Evolutionary conservation across 1,139 yeast species (phyloP), one percentile per base, ranked within the genome.

Genomic region (Hyphopichia pseudoburtonii): DNA sequence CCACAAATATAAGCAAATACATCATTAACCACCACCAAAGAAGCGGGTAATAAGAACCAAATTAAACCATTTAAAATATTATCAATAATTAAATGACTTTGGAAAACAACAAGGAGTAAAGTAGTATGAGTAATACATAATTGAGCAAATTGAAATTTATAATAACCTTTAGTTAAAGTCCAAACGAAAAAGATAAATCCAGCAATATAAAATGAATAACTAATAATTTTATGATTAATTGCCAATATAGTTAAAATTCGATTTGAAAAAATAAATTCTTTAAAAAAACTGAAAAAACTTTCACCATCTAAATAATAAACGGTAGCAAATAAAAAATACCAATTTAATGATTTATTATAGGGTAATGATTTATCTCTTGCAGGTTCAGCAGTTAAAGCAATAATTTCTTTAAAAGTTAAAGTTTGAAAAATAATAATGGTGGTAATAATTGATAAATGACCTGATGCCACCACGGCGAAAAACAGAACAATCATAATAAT

Each of bases 1-100:
- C 99, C 99, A 66, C 97, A 92, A 41, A 92, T 71, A 59, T 92
- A 92, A 25, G 99, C 98, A 72, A 89, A 90, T 38, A 90, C 89
- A 58, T 92, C 99, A 60, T 92, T 92, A 40, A 89, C 86, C 50
- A 92, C 87, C 34, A 92, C 99, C 52, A 92, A 72, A 3, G 95
- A 82, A 41, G 87, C 88, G 2, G 99, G 98, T 39, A 92, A 73
- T 44, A 92, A 70, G 66, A 90, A 88, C 99, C 99, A 92, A 56
- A 89, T 84, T 57, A 92, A 70, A 12, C 98, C 99, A 47, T 82
- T 85, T 51, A 90, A 75, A 43, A 92, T 85, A 60, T 92, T 94
- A 55, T 82, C 87, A 50, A 88, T 89, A 54, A 94, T 86, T 58
- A 92, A 80, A 61, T 92, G 96, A 30, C 95, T 92, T 66, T 94